A percentile compares a stretch with the other conserved stretches of the same genome.
phyloP scores from a whole-genome alignment of 768 basidiomycete species.

The Xerocomellus amylosporus region DNA sequence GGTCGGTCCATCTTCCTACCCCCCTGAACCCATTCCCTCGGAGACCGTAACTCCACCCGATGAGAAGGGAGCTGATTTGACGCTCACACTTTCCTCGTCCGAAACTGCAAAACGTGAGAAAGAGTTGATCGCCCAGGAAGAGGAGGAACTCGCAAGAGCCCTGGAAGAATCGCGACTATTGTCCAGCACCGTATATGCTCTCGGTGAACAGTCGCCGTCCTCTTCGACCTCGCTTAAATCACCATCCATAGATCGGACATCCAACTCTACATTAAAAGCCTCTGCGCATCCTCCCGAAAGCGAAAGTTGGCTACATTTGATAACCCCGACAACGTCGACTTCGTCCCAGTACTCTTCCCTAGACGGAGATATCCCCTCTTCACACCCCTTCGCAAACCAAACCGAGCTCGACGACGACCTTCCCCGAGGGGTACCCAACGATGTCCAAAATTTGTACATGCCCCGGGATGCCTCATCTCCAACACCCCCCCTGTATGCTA shows the following conservation, averaged over 20 bases:
- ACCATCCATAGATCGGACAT: conserved; percentile 14
- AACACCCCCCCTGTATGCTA: conserved; percentile 26
- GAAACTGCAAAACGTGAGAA: conserved; percentile 36
- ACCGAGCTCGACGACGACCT: conserved; percentile 8
- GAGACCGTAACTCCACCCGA: conserved; percentile 29
- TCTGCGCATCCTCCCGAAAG: conserved; percentile 22
- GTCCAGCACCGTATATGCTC: conserved; percentile 8
- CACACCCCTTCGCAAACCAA: conserved; percentile 20
- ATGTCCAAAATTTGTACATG: not conserved
- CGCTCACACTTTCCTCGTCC: conserved; percentile 43
- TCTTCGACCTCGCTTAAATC: conserved; percentile 6
- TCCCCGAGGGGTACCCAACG: conserved; percentile 2
- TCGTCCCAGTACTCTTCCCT: conserved; percentile 15
- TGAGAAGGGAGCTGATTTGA: conserved; percentile 47
- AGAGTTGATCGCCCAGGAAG: conserved; percentile 42
- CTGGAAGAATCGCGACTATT: conserved; percentile 50
- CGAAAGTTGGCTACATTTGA: conserved; percentile 32
- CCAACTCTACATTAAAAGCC: conserved; percentile 14
- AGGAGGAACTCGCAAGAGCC: conserved; percentile 64
- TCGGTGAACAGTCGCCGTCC: conserved; percentile 7
- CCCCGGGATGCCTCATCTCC: conserved; percentile 8
- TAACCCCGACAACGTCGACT: conserved; percentile 27
- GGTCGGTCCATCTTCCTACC: conserved; percentile 6
- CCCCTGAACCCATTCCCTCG: conserved; percentile 1
- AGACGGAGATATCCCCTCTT: conserved; percentile 29